Evolutionary conservation across 768 basidiomycete genomes (phyloP).

Genomic region (Calvatia gigantea): DNA sequence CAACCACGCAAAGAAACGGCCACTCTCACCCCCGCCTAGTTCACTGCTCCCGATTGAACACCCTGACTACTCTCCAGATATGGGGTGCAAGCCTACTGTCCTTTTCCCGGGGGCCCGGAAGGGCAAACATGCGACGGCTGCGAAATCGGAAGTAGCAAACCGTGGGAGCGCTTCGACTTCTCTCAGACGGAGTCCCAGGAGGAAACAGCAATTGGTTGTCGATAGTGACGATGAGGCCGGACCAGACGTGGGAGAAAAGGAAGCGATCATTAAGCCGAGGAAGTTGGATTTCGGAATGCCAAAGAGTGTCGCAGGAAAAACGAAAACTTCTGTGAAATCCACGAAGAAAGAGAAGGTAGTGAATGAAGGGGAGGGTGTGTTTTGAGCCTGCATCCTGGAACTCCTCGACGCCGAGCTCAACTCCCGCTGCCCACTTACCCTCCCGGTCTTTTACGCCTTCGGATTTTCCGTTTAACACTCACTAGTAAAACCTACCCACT

Average conservation of each 20-base stretch:
- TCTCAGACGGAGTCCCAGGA: constrained; percentile 11
- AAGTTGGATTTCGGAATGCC: constrained; percentile 14
- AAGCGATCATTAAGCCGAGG: constrained; percentile 5
- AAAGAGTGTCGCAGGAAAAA: constrained; percentile 1
- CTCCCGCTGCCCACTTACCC: neutral
- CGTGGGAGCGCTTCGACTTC: neutral
- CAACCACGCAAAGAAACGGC: constrained; percentile 37
- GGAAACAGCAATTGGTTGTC: neutral
- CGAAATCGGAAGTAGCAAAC: neutral
- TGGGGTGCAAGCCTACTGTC: constrained; percentile 51
- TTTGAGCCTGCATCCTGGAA: neutral
- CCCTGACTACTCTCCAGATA: constrained; percentile 60
- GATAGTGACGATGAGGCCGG: constrained; percentile 8
- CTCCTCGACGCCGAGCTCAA: too few relatives aligned
- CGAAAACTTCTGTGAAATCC: neutral
- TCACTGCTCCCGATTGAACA: constrained; percentile 58
- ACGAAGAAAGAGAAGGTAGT: neutral
- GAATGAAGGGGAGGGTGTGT: neutral
- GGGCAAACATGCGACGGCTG: constrained; percentile 5
- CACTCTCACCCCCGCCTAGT: constrained; percentile 40
- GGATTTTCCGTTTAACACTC: neutral
- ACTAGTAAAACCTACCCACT: neutral
- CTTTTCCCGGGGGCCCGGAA: constrained; percentile 43
- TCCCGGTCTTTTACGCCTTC: neutral
- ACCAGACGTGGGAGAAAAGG: constrained; percentile 6